Conservation (phyloP, 768 basidiomycete species). For the Naganishia vishniacii region DNA sequence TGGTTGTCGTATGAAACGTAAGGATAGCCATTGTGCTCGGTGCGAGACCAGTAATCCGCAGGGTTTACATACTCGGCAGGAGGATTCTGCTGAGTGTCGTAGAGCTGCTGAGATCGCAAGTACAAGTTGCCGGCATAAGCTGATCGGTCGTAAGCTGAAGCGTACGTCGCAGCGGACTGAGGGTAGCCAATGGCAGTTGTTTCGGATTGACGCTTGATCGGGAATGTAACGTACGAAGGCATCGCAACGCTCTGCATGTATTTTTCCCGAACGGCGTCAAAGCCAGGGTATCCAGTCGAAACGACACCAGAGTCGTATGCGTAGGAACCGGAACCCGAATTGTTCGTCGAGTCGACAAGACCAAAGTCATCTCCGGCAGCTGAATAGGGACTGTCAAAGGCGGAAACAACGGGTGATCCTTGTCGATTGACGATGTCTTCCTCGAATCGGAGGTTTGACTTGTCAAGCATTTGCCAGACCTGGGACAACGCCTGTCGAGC, state of each 20-base stretch:
- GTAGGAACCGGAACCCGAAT: neutral
- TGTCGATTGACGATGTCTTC: conserved; percentile 23
- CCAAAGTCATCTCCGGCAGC: conserved; percentile 12
- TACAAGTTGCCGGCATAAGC: conserved; percentile 13
- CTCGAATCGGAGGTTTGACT: conserved; percentile 11
- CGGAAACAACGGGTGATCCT: conserved; percentile 1
- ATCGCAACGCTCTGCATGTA: conserved; percentile 14
- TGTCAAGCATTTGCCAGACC: conserved; percentile 23
- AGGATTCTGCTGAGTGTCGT: conserved; percentile 2
- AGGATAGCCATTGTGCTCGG: conserved; percentile 16
- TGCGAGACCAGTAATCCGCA: conserved; percentile 3
- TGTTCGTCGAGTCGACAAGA: neutral
- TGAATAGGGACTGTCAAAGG: conserved; percentile 9
- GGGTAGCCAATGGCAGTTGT: conserved; percentile 11
- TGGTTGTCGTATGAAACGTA: conserved; percentile 18
- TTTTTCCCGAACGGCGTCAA: conserved; percentile 17
- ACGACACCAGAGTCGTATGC: neutral
- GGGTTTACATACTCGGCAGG: neutral
- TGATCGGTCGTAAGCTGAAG: conserved; percentile 12
- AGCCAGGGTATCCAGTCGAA: conserved; percentile 7
- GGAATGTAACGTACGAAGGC: conserved; percentile 5
- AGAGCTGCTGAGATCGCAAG: conserved; percentile 21
- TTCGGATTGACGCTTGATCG: conserved; percentile 8
- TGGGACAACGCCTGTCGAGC: conserved; percentile 18
- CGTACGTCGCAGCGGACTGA: neutral